Base-by-base conservation (phyloP, 2,329 filamentous ascomycete species). In the Metarhizium sp. region DNA sequence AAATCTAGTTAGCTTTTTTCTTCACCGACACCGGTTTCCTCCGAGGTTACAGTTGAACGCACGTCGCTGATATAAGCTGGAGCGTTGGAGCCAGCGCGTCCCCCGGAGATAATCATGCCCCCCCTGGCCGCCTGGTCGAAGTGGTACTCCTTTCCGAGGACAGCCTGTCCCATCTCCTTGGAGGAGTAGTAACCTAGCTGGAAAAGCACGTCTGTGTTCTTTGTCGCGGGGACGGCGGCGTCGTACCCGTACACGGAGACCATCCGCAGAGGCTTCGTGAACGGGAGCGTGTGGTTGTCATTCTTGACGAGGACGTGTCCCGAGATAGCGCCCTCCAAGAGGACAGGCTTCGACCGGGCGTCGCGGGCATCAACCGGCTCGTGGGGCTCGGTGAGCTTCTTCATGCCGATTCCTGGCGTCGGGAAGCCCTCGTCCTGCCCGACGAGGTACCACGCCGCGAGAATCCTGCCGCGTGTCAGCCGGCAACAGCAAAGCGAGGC, bases 241-340 rank as follows among this genome's bases (percentile, higher is more conserved):
- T 88, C 73, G 75, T 83, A 74, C 61, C 87, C 71, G 73, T 83
- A 77, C 64, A 86, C 69, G 63, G 81, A 78, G 73, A 86, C 59
- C 67, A 80, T 75, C 53, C 72, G 69, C 6, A 74, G 83, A 55
- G 75, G 75, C 54, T 77, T 79, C 52, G 64, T 68, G 40, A 92
- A 75, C 0, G 89, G 89, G 6, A 92, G 72, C 0, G 78, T 73
- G 7, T 75, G 75, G 49, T 78, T 75, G 2, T 72, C 72, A 67
- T 95, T 94, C 75, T 95, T 95, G 53, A 95, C 75, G 0, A 95
- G 75, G 30, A 92, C 87, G 52, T 87, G 88, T 4, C 82, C 80
- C 7, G 80, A 75, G n/a, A 81, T 73, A 0, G 81, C 81, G 1
- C 78, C 78, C 51, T 80, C 72, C 11, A 82, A 63, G 1, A 81